Conservation (phyloP, 2,329 filamentous ascomycete species). For the Cadophora sp. region DNA sequence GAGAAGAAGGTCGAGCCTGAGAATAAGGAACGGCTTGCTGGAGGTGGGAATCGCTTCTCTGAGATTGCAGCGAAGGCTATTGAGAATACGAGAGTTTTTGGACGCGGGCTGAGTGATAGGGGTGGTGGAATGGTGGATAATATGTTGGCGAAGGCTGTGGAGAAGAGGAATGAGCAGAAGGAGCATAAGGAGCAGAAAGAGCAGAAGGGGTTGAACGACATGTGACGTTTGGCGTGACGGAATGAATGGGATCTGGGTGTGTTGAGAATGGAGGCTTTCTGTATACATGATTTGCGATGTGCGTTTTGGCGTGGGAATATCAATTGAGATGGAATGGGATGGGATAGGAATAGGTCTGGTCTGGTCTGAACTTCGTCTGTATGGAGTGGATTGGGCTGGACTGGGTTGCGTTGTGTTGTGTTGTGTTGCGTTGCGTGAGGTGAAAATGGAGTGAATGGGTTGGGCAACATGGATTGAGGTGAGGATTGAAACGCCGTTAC, state of each 20-base stretch:
- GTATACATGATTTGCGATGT: slow-evolving; percentile 2
- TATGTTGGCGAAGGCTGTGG: slow-evolving; percentile 33
- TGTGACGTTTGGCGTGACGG: background rate
- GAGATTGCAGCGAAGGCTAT: slow-evolving; percentile 40
- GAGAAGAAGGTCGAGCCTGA: slow-evolving; percentile 24
- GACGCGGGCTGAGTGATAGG: slow-evolving; percentile 33
- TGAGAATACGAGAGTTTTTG: slow-evolving; percentile 38
- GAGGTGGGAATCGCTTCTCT: slow-evolving; percentile 30
- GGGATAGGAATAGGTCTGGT: background rate
- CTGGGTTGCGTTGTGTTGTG: too few relatives aligned
- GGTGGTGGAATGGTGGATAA: slow-evolving; percentile 29
- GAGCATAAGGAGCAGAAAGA: slow-evolving; percentile 15
- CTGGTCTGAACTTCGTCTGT: too few relatives aligned
- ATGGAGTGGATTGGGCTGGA: too few relatives aligned
- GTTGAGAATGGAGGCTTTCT: background rate
- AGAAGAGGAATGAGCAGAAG: slow-evolving; percentile 32
- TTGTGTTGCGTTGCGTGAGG: background rate
- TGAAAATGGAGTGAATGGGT: background rate
- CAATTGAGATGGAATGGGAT: background rate
- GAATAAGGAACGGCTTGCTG: slow-evolving; percentile 16
- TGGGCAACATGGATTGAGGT: too few relatives aligned
- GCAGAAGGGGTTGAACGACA: background rate
- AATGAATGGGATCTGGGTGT: background rate
- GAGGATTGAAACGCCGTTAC: too few relatives aligned
- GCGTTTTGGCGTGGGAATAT: background rate